A percentile compares a stretch with the other conserved stretches of the same genome.
Conservation (phyloP, 768 basidiomycete species). For the Podaxis sp. region DNA sequence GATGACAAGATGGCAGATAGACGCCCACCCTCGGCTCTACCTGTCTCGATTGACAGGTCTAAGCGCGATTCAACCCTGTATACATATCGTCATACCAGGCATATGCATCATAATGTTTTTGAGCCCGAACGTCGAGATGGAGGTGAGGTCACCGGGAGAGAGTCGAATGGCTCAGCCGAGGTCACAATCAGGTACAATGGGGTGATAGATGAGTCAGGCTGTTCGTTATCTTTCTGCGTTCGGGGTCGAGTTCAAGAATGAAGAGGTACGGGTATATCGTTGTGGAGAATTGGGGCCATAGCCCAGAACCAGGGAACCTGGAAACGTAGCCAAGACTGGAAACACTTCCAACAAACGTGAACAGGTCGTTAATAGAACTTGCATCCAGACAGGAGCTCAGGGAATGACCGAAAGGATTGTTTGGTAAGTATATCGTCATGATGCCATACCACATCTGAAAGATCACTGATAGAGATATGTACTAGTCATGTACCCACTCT, state of each 20-base stretch:
- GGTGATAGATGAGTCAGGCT: neutral
- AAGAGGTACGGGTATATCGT: neutral
- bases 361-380: neutral
- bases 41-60: neutral
- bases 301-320: too few relatives aligned
- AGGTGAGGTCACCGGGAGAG: neutral
- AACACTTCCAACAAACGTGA: neutral
- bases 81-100: conserved; percentile 1
- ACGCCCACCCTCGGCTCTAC: neutral
- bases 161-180: neutral
- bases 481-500: neutral
- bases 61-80: neutral
- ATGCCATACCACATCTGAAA: neutral
- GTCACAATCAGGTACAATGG: neutral
- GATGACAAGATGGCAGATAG: conserved; percentile 8
- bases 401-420: neutral
- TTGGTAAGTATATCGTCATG: neutral
- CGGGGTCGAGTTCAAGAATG: neutral
- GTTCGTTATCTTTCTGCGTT: neutral
- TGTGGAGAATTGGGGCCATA: neutral
- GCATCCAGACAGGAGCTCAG: neutral
- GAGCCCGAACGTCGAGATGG: neutral
- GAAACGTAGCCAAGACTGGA: neutral
- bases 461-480: neutral
- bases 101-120: neutral